Percentiles rank a stretch among this genome's conserved stretches.
Conservation (phyloP, 257 asterid species). For the Coffea canephora region DNA sequence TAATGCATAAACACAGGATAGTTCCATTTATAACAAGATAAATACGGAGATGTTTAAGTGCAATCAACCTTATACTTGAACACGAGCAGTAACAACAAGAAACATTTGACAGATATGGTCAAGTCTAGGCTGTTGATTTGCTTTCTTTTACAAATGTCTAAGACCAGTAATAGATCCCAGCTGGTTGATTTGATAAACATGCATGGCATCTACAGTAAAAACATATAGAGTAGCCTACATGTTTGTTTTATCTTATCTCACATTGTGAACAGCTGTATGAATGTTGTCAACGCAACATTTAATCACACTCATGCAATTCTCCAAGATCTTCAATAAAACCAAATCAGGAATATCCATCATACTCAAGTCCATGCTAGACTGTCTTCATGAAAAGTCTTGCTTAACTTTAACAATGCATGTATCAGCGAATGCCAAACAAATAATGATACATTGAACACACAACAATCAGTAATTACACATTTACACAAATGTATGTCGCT, state of each 20-base stretch:
- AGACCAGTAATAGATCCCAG: not conserved
- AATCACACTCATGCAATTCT: not conserved
- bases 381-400: not conserved
- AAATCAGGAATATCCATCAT: not conserved
- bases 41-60: not conserved
- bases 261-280: not conserved
- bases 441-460: too few relatives aligned
- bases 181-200: not conserved
- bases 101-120: not conserved
- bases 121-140: not conserved
- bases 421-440: not conserved
- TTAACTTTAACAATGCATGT: not conserved
- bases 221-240: not conserved
- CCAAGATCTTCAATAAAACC: not conserved
- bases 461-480: not conserved
- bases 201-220: not conserved
- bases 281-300: not conserved
- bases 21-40: not conserved
- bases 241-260: not conserved
- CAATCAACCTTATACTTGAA: not conserved
- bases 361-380: not conserved
- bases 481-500: not conserved
- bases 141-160: not conserved
- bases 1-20: not conserved
- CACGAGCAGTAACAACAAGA: too few relatives aligned